phyloP scores from a whole-genome alignment of 192 early-diverging fungal genomes.

The Globomyces pollinis-pini region DNA sequence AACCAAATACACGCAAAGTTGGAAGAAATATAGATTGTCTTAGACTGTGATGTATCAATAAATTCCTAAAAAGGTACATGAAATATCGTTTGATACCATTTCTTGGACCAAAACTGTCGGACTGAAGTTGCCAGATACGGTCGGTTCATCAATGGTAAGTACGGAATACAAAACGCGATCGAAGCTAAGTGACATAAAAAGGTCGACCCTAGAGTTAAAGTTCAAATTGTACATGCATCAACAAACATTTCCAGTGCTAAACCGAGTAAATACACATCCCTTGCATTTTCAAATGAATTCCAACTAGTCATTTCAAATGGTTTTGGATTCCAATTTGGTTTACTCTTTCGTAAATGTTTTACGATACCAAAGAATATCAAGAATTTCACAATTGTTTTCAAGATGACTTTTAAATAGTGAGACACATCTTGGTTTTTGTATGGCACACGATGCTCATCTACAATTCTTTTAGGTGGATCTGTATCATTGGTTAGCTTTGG shows the following conservation, averaged over 20 bases:
- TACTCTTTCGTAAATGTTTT: background rate
- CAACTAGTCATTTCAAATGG: background rate
- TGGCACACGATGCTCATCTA: background rate
- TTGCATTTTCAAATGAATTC: background rate
- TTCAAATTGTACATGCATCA: background rate
- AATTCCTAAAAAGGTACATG: conserved; percentile 6
- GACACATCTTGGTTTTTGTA: background rate
- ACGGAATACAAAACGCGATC: background rate
- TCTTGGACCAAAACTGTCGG: background rate
- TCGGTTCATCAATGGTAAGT: background rate
- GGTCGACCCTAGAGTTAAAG: too few relatives aligned
- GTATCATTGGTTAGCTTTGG: too few relatives aligned
- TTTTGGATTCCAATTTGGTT: background rate
- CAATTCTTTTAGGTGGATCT: background rate
- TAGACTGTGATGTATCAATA: background rate
- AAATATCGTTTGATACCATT: background rate
- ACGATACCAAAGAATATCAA: background rate
- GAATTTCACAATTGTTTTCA: background rate
- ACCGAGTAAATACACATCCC: background rate
- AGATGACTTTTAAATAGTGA: background rate
- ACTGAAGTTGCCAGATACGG: conserved; percentile 5
- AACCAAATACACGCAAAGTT: background rate
- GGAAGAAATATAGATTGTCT: background rate
- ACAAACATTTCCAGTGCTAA: background rate
- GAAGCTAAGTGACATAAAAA: background rate